These are phyloP conservation scores for Cytospora leucostoma DNA, from an alignment of 2,329 filamentous ascomycete genomes.

Conservation along the genomic window DNA sequence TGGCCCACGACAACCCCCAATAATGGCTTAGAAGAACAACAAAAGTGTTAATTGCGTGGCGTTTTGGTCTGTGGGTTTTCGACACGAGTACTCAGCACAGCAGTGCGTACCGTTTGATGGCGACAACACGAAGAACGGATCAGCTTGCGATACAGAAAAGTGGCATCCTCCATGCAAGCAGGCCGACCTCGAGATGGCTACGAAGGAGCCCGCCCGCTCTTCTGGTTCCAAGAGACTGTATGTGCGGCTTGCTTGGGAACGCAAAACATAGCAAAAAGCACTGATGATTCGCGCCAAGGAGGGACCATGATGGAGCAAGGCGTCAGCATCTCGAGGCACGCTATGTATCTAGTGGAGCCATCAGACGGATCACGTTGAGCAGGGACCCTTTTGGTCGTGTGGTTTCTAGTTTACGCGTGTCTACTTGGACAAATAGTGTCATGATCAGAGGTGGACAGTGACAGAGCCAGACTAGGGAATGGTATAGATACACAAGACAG, in stretches of 20 bases:
- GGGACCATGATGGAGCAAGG: not conserved
- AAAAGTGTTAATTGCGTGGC: constrained; percentile 21
- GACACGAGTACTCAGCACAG: not conserved
- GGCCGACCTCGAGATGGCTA: not conserved
- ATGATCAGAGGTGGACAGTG: not conserved
- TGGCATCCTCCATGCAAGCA: not conserved
- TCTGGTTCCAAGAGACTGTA: not conserved
- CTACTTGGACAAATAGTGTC: not conserved
- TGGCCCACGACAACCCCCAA: constrained; percentile 32
- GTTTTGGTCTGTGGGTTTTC: constrained; percentile 20
- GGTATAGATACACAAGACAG: not conserved
- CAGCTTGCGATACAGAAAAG: constrained; percentile 7
- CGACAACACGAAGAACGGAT: constrained; percentile 5
- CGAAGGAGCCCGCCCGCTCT: not conserved
- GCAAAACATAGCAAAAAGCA: not conserved
- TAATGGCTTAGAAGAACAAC: constrained; percentile 5
- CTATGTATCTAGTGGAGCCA: not conserved
- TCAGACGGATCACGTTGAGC: not conserved
- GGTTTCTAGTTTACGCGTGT: not conserved
- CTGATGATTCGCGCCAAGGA: constrained; percentile 6
- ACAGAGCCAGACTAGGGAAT: not conserved
- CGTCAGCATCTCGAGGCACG: not conserved
- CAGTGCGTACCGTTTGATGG: constrained; percentile 3
- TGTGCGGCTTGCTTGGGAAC: not conserved
- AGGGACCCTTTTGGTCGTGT: not conserved